Conservation (phyloP, 2,329 filamentous ascomycete species). For the Cadophora gregata region DNA sequence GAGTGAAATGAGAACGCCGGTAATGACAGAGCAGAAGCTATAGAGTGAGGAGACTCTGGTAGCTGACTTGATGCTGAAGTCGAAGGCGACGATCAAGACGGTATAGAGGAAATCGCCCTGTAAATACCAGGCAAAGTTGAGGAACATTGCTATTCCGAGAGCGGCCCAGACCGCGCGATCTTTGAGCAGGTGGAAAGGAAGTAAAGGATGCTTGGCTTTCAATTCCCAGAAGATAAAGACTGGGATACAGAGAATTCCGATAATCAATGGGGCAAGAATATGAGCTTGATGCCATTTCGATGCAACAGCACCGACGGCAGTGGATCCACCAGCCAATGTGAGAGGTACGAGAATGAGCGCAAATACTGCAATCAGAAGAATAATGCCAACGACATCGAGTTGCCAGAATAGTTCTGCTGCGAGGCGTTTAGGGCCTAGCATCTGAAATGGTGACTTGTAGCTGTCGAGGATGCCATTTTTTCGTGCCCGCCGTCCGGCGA, state of each 20-base stretch:
- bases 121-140: conserved; percentile 17
- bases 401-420: conserved; percentile 58
- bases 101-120: conserved; percentile 15
- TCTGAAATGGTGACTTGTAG: conserved; percentile 47
- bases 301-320: conserved; percentile 52
- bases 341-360: conserved; percentile 56
- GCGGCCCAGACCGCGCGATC: conserved; percentile 15
- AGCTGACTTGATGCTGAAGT: conserved; percentile 18
- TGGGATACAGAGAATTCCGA: conserved; percentile 61
- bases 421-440: conserved; percentile 48
- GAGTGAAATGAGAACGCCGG: conserved; percentile 9
- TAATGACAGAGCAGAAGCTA: conserved; percentile 17
- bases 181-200: conserved; percentile 9
- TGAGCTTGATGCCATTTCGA: conserved; percentile 63
- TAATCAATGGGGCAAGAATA: conserved; percentile 65
- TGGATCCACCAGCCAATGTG: conserved; percentile 49
- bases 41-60: conserved; percentile 12
- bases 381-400: conserved; percentile 58
- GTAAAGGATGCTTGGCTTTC: conserved; percentile 10
- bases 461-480: conserved; percentile 5
- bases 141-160: conserved; percentile 12
- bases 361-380: conserved; percentile 53
- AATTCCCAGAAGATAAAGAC: conserved; percentile 67
- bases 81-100: conserved; percentile 10
- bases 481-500: conserved; percentile 9